Conservation (phyloP, 192 early-diverging fungal genomes). For the Entomortierella parvispora region DNA sequence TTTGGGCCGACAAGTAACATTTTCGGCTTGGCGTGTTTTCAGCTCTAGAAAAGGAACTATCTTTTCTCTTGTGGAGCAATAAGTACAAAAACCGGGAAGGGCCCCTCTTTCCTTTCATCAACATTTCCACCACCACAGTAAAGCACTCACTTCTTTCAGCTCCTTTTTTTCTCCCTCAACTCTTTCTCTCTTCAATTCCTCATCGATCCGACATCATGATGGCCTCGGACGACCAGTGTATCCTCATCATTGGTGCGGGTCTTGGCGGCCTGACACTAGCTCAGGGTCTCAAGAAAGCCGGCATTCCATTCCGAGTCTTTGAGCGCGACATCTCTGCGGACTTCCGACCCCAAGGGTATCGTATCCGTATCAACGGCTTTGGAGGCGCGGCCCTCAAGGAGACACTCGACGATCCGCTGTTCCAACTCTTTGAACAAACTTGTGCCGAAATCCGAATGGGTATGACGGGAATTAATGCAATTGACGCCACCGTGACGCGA, state of each 20-base stretch:
- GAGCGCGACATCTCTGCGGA: constrained; percentile 42
- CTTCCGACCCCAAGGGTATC: constrained; percentile 45
- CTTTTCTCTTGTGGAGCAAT: too few species aligned
- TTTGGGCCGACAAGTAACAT: too few species aligned
- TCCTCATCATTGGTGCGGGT: constrained; percentile 48
- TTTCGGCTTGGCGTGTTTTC: too few species aligned
- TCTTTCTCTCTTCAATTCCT: too few species aligned
- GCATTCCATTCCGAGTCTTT: constrained; percentile 33
- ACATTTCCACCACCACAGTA: too few species aligned
- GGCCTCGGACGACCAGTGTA: constrained; percentile 15
- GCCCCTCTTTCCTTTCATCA: too few species aligned
- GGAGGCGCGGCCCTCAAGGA: constrained; percentile 19
- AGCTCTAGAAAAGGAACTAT: too few species aligned
- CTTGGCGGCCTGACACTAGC: constrained; percentile 45
- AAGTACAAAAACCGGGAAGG: too few species aligned
- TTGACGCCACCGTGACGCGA: constrained; percentile 13
- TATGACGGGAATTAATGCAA: constrained; percentile 20
- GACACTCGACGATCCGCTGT: constrained; percentile 2
- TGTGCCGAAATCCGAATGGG: constrained; percentile 6
- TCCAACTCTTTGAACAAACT: constrained; percentile 20
- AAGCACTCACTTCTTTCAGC: too few species aligned
- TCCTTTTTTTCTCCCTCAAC: too few species aligned
- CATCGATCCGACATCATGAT: too few species aligned
- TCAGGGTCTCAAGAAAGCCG: constrained; percentile 39
- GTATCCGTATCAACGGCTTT: constrained; percentile 22